These are phyloP conservation scores for Cucumis variabilis DNA, from an alignment of 331 rosid species.

Conservation along the genomic window DNA sequence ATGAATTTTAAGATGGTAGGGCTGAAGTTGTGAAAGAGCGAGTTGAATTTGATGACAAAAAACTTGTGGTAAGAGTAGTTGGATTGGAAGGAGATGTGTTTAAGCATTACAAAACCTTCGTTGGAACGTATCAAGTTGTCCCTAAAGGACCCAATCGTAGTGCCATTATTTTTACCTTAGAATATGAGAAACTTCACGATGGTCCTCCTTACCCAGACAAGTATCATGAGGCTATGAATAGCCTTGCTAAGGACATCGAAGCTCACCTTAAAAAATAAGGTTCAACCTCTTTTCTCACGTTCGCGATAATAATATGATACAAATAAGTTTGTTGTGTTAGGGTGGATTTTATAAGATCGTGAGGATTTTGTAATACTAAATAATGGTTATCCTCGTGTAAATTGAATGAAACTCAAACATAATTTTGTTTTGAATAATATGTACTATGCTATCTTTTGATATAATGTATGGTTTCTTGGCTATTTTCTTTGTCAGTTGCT, in stretches of 20 bases:
- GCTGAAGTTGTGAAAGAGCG: not conserved
- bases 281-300: too few relatives aligned
- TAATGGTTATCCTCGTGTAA: too few relatives aligned
- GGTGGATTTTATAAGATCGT: too few relatives aligned
- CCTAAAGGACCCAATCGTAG: not conserved
- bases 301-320: too few relatives aligned
- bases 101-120: not conserved
- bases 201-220: not conserved
- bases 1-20: not conserved
- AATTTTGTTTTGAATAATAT: too few relatives aligned
- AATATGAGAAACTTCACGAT: not conserved
- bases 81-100: not conserved
- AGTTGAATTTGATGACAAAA: not conserved
- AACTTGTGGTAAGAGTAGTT: not conserved
- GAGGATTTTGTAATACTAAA: too few relatives aligned
- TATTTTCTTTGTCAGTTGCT: too few relatives aligned
- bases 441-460: too few relatives aligned
- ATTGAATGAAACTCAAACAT: too few relatives aligned
- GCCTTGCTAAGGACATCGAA: not conserved
- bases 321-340: too few relatives aligned
- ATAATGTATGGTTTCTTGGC: too few relatives aligned
- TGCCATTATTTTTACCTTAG: not conserved
- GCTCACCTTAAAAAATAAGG: too few relatives aligned
- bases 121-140: not conserved
- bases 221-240: not conserved